Base-by-base conservation (phyloP, 2,329 filamentous ascomycete genomes). In the Cadophora gregata region DNA sequence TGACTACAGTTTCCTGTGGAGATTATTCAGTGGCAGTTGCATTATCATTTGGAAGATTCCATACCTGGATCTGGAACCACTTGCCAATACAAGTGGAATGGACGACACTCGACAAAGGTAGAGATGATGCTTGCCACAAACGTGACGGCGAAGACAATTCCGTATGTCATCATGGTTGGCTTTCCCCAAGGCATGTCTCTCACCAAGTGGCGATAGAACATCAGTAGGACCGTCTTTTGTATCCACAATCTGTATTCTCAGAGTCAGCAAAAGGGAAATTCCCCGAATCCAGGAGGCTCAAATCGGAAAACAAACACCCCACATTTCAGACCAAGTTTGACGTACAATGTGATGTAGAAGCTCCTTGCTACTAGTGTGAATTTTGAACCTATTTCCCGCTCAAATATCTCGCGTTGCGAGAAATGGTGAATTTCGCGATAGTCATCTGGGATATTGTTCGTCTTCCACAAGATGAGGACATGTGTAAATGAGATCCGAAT, bases 401-500 rank as follows among this genome's bases (percentile, higher is more conserved):
- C 25, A 12, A 31, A 48, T n/a, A 60, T 60, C 25, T 60, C 58
- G 24, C 45, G 24, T 47, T 60, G 58, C 6, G 58, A 31, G 29
- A 60, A 60, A 21, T 21, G 8, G n/a, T 60, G 58, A 10, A 42
- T 60, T 19, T 47, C 38, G 14, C 45, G 58, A 21, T 60, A 60
- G 24, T 31, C n/a, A 21, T 60, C 50, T 38, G 16, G 24, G 10
- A 79, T 73, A 65, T 78, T 79, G 70, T 74, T 77, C 4, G 77
- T 79, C 29, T 76, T 75, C 78, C 78, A 79, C 50, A 75, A 73
- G 50, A 79, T 65, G 45, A 79, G 75, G 24, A 79, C 74, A 53
- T 79, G 76, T 29, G 78, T 76, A 16, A 79, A 59, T 33, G 50
- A 63, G 53, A 45, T 66, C 4, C 51, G 59, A 10, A 61, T 55